Evolutionary conservation across 2,329 filamentous ascomycete species (phyloP), one percentile per base, ranked within the genome.

Genomic region (Sarocladium kiliense): DNA sequence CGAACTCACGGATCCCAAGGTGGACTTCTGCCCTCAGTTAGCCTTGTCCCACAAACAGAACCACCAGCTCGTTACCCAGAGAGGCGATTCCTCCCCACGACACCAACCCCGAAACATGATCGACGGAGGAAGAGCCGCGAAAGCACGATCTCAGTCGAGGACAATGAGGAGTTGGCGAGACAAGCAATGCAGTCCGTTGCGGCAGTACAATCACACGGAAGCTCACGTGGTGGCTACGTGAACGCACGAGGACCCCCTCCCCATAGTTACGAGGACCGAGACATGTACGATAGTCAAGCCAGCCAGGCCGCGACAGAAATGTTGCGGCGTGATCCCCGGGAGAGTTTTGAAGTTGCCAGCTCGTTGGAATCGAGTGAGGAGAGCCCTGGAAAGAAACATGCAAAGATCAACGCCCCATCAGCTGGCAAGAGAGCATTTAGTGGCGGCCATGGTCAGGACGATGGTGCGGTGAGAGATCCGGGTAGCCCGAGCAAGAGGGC

Each of bases 71-170:
- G 77, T 41, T 73, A 75, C 57, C 56, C 62, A 10, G 68, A 66
- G 57, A 60, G 65, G 50, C 72, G 74, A n/a, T 73, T 73, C 56
- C 65, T 71, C 2, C 73, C 76, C 5, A 41, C 50, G 9, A 74
- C 73, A n/a, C 78, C 77, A 0, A 75, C 78, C 1, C 68, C 71
- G 14, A 67, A 66, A 51, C 65, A 67, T 34, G 73, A 75, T 19
- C 74, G 74, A 50, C 77, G 81, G 36, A 82, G 82, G 54, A 84
- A 85, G 69, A 91, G 90, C 68, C 84, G 89, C 57, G 91, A 95
- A 68, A 93, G 89, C 72, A 95, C 90, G 1, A 91, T 94, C 50
- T 94, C 90, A 1, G 86, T 82, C 19, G 79, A 83, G n/a, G 80
- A 85, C 56, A 81, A 79, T 53, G 82, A 78, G 61, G 80, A 83